Base-by-base conservation (phyloP, 2,329 filamentous ascomycete species). In the Alternaria solani region DNA sequence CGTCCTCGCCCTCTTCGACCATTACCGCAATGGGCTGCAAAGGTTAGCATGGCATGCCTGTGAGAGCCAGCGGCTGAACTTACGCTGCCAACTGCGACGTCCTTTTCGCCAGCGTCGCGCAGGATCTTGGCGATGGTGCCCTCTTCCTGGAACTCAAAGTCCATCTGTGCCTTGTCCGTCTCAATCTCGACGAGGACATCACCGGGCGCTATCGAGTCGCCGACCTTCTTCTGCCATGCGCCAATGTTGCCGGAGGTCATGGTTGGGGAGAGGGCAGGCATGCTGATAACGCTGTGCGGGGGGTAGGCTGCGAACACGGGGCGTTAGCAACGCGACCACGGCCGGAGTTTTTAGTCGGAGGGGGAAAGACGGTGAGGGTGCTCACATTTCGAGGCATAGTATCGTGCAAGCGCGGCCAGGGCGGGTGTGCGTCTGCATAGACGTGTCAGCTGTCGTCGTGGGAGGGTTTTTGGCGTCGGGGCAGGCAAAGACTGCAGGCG, bases 141-240 rank as follows among this genome's bases (percentile, higher is more conserved):
- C 79, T 98, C 95, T 77, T 99, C 95, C 83, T 99, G 95, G 83
- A 96, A 98, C 83, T 99, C 95, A 80, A 99, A 98, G 85, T 99
- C 95, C 95, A 99, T 99, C 85, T 98, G 95, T 67, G 95, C 95
- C 87, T 99, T 99, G 83, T 99, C 95, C 74, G 95, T 99, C 87
- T 99, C 95, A 75, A 98, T 97, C 86, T 97, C 94, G 71, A 97
- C 94, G 71, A 99, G 84, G 47, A 99, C 95, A 79, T 99, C 95
- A 79, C 95, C 95, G 53, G 96, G 94, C 59, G 88, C 84, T 80
- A 99, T 89, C 65, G 85, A 77, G 81, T 99, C 95, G 78, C 95
- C 95, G 69, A 89, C 86, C 85, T 97, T 96, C 88, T 98, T 99
- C 85, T 98, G 93, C 95, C 95, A 99, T 67, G 89, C 85, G 74